Base-by-base conservation (phyloP, 1,139 yeast genomes). In the Protomyces inouyei region DNA sequence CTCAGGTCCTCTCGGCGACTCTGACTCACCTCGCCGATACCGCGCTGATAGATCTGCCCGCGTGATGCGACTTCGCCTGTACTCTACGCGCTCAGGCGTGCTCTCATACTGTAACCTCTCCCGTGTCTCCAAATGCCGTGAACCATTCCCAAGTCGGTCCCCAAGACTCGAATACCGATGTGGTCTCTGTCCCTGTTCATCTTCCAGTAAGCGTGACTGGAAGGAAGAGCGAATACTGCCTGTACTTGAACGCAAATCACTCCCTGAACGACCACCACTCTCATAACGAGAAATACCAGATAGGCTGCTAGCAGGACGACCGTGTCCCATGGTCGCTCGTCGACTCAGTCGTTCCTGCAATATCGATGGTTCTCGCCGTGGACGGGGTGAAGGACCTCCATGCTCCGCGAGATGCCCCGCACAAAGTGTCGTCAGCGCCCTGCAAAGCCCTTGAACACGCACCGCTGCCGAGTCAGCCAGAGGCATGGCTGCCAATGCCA, bases 391-490 rank as follows among this genome's bases (percentile, higher is more conserved):
- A 57, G 32, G 32, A 28, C 8, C 8, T 28, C 32, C 32, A 28
- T 28, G 32, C 32, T 28, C 32, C 32, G 16, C 43, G 16, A 43
- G 23, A 18, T 43, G 37, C 6, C 16, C 23, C 4, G 45, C 36
- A 18, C 56, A 59, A 21, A 59, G 40, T 3, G 35, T 35, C 21
- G 63, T 52, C 36, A 59, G 52, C 1, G 63, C 51, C 18, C 52
- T 14, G 35, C 63, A 52, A 8, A 59, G 52, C 12, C 51, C 36
- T 5, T 16, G 21, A 3, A 51, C 52, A 3, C 63, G 63, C 40
- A 6, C 51, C 16, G 21, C 52, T 14, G 35, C 45, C 21, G 43
- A 4, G 6, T 9, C n/a, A 5, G 52, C 52, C 8, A 12, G 32
- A 14, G 21, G 25, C 16, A 25, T n/a, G 25, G 28, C 12, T 10